Evolutionary conservation across 108 stramenopile species (phyloP).

Genomic region (Poteriospumella lacustris): DNA sequence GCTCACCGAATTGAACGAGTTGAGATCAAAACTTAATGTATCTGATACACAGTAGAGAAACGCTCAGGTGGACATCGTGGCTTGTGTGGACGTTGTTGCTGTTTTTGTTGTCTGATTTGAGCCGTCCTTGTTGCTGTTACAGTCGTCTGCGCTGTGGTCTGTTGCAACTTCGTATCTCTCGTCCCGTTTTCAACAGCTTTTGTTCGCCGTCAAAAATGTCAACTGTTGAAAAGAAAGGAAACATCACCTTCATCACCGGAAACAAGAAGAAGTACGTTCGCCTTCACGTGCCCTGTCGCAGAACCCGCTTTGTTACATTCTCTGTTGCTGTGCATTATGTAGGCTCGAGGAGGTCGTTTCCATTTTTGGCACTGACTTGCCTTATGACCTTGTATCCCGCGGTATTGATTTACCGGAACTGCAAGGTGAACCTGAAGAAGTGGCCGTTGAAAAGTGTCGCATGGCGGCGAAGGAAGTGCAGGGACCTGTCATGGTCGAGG

Average conservation of each 20-base stretch:
- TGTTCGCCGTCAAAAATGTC: no score
- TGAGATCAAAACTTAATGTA: no score
- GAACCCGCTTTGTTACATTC: neutral
- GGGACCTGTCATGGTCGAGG: conserved; percentile 89
- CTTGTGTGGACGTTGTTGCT: no score
- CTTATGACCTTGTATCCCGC: conserved; percentile 66
- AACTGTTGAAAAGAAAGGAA: neutral
- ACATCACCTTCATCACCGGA: conserved; percentile 93
- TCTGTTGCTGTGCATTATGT: neutral
- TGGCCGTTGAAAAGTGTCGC: conserved; percentile 84
- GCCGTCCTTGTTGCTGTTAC: no score
- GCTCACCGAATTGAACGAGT: no score
- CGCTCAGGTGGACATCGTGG: no score
- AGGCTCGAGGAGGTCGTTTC: conserved; percentile 77
- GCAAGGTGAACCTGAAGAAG: conserved; percentile 89
- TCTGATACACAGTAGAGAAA: no score
- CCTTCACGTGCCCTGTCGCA: neutral
- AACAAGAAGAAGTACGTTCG: conserved; percentile 78
- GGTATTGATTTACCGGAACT: conserved; percentile 87
- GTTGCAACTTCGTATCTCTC: no score
- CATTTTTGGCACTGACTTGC: conserved; percentile 59
- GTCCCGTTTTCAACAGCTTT: no score
- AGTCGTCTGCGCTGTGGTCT: no score
- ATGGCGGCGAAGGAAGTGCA: conserved; percentile 69
- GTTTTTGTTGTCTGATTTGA: no score